Evolutionary conservation across 805 yeast genomes (phyloP).

Genomic region (Yarrowia sp.): DNA sequence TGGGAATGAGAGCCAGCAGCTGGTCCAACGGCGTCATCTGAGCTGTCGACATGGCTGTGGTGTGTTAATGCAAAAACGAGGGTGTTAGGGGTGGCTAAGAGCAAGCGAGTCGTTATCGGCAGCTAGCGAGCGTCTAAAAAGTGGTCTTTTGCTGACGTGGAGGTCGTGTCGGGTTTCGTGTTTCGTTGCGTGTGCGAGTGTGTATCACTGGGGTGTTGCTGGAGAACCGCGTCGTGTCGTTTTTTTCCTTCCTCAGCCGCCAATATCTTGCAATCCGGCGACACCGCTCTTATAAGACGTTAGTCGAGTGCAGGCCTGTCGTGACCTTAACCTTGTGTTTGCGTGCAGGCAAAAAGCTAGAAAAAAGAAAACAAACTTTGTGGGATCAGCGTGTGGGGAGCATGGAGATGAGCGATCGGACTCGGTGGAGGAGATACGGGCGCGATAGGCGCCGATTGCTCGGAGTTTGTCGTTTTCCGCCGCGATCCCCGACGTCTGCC

Average conservation of each 20-base stretch:
- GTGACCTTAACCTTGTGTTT: slow-evolving; percentile 19
- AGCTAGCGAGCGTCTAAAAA: no score
- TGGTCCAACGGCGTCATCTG: slow-evolving; percentile 8
- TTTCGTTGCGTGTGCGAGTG: not conserved
- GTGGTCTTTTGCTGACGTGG: no score
- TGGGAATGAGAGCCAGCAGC: not conserved
- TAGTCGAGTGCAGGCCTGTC: slow-evolving; percentile 12
- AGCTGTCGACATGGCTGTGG: not conserved
- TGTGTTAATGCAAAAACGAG: not conserved
- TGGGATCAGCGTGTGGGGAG: slow-evolving; percentile 6
- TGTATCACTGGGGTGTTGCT: no score
- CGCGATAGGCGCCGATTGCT: not conserved
- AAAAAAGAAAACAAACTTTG: not conserved
- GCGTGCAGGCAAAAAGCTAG: not conserved
- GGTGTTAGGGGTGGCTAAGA: no score
- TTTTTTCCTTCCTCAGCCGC: not conserved
- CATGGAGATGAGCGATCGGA: not conserved
- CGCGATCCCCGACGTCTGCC: no score
- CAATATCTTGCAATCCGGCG: not conserved
- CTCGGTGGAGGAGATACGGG: not conserved
- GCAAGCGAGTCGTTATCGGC: no score
- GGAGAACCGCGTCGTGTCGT: not conserved
- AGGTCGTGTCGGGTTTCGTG: no score
- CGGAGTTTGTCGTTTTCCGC: no score
- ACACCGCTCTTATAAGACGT: slow-evolving; percentile 4